Evolutionary conservation across 1,139 yeast genomes (phyloP), one percentile per base, ranked within the genome.

Genomic region (Torulaspora globosa): DNA sequence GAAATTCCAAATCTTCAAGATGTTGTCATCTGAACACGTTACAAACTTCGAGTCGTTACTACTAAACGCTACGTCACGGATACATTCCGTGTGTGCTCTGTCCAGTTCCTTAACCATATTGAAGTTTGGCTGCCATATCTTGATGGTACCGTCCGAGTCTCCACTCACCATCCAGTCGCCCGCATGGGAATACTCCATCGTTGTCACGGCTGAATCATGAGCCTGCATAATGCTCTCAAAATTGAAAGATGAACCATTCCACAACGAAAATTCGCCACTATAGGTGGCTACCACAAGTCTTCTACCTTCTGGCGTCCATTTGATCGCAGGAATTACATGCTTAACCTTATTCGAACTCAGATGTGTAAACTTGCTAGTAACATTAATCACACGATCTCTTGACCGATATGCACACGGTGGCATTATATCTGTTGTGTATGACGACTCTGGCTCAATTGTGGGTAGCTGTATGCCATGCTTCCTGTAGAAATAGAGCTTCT

Each of bases 171-270:
- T 74, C 97, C 97, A 92, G 55, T 90, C 97, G 51, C 89, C 97
- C 53, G 84, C 84, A 64, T 89, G 95, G 9, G 94, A 82, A 66
- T 90, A 94, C 52, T 79, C 77, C 62, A 88, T 71, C 0, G 94
- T 74, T 26, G 92, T 75, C 28, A 92, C 84, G 0, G 97, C 90
- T 51, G 84, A 76, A 64, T 94, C 98, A 68, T 94, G 98, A 0
- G 98, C 97, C 70, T 92, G 98, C 94, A 90, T 92, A 56, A 94
- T 89, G 42, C 96, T 87, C 66, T 92, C 99, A 63, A 92, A 90
- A 63, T 88, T 89, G 70, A 92, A 92, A 5, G 96, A 84, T 76
- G 86, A 78, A 11, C 97, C 97, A 65, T 90, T 90, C 98, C 98
- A 92, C 35, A 92, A 72, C 5, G 98, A 90, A 67, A 92, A 90